These are phyloP conservation scores for Phytophthora melonis DNA, from an alignment of 352 stramenopile species.

Conservation along the genomic window DNA sequence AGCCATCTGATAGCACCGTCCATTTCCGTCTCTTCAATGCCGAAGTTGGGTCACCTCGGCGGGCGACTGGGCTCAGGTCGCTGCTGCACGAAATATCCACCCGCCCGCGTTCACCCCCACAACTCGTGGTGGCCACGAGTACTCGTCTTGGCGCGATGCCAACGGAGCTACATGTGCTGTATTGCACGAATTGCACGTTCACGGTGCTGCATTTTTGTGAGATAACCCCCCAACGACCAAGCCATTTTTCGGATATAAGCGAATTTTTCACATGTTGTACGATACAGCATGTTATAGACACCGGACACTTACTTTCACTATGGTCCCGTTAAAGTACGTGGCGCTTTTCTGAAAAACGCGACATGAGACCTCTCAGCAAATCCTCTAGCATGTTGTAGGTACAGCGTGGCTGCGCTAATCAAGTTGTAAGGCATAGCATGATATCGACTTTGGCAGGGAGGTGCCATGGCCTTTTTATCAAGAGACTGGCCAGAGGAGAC, in stretches of 20 bases:
- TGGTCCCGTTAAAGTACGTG: no score
- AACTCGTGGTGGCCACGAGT: not conserved
- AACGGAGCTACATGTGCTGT: not conserved
- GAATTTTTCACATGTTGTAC: no score
- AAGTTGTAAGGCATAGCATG: no score
- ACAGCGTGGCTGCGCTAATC: no score
- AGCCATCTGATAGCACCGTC: constrained; percentile 2
- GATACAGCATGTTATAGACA: no score
- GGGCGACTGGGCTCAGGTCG: not conserved
- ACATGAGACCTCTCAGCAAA: no score
- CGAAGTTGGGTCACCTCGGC: not conserved
- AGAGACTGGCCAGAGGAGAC: no score
- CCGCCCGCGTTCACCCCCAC: not conserved
- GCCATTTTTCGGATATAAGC: not conserved
- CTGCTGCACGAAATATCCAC: constrained; percentile 29
- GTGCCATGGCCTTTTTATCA: no score
- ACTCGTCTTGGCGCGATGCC: not conserved
- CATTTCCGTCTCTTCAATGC: constrained; percentile 6
- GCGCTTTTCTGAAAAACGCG: no score
- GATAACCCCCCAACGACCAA: not conserved
- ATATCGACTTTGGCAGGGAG: no score
- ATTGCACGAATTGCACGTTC: not conserved
- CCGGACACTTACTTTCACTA: no score
- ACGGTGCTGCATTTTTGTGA: not conserved
- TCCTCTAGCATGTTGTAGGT: no score